Percentiles rank a stretch among this genome's conserved stretches.
phyloP scores from a whole-genome alignment of 345 rosid species.

The Corchorus capsularis region DNA sequence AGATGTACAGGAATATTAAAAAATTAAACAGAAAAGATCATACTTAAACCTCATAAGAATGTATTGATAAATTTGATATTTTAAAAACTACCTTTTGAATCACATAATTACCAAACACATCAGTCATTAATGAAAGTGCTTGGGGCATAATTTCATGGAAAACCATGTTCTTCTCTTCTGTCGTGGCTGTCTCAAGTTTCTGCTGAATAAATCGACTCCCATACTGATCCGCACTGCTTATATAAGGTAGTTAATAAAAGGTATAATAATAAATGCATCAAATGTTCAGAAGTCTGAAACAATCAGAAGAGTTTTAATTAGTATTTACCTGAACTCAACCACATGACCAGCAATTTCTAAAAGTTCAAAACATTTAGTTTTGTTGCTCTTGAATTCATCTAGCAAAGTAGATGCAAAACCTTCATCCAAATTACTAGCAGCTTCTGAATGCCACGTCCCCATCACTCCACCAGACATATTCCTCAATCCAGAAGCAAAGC shows the following conservation, averaged over 20 bases:
- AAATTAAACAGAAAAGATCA: background rate
- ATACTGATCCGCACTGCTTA: conserved; percentile 83
- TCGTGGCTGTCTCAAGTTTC: conserved; percentile 87
- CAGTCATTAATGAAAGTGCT: conserved; percentile 85
- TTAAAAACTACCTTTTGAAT: conserved; percentile 73
- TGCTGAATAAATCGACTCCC: conserved; percentile 98
- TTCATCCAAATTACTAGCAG: conserved; percentile 50
- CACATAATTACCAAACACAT: conserved; percentile 95
- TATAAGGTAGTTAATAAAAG: conserved; percentile 2
- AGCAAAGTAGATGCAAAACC: conserved; percentile 57
- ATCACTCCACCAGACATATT: conserved; percentile 49
- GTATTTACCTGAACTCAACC: conserved; percentile 69
- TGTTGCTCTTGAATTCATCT: conserved; percentile 71
- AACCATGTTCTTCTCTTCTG: conserved; percentile 87
- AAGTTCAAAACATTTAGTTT: conserved; percentile 72
- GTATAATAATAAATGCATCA: background rate
- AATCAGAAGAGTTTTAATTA: background rate
- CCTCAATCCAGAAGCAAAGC: conserved; percentile 54
- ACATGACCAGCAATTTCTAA: conserved; percentile 70
- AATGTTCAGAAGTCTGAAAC: background rate
- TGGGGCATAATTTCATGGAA: conserved; percentile 88
- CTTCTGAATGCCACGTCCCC: conserved; percentile 60
- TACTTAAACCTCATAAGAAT: background rate
- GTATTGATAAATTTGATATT: conserved; percentile 5
- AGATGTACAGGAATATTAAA: conserved; percentile 14